These are phyloP conservation scores for Oenanthe sinensis DNA, from an alignment of 129 eudicot species.

Conservation along the genomic window DNA sequence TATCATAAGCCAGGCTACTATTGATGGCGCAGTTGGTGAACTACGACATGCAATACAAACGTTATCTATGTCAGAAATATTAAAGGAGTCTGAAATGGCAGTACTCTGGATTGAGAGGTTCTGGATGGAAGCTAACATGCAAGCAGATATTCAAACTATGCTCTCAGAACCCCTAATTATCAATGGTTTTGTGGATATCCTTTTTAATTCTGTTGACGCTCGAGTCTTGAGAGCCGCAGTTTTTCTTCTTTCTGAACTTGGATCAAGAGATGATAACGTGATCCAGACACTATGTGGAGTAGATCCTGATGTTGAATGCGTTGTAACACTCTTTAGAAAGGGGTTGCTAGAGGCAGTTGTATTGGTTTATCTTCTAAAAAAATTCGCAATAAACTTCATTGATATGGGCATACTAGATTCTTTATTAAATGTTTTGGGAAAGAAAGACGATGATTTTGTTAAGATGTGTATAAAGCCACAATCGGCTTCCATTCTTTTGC, in stretches of 20 bases:
- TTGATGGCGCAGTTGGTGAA: constrained; percentile 44
- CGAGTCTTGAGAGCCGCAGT: constrained; percentile 47
- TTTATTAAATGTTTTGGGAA: constrained; percentile 32
- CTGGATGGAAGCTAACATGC: constrained; percentile 46
- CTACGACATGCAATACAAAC: constrained; percentile 47
- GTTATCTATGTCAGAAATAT: constrained; percentile 57
- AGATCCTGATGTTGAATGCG: constrained; percentile 65
- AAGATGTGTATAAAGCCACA: constrained; percentile 49
- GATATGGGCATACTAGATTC: constrained; percentile 41
- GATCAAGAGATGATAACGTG: constrained; percentile 41
- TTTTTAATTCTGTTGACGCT: constrained; percentile 60
- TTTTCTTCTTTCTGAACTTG: constrained; percentile 63
- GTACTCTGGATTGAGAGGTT: constrained; percentile 54
- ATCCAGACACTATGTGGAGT: constrained; percentile 65
- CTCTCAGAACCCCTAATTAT: constrained; percentile 58
- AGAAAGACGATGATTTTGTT: constrained; percentile 31
- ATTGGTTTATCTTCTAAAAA: constrained; percentile 40
- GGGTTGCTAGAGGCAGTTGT: constrained; percentile 74
- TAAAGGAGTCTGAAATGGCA: constrained; percentile 62
- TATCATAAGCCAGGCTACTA: constrained; percentile 41
- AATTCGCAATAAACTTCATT: constrained; percentile 26
- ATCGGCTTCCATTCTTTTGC: constrained; percentile 45
- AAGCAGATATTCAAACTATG: constrained; percentile 44
- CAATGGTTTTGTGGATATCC: constrained; percentile 67
- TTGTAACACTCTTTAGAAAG: constrained; percentile 57